Evolutionary conservation across 495 filamentous ascomycete species (phyloP).

Genomic region (Aspergillus baeticus): DNA sequence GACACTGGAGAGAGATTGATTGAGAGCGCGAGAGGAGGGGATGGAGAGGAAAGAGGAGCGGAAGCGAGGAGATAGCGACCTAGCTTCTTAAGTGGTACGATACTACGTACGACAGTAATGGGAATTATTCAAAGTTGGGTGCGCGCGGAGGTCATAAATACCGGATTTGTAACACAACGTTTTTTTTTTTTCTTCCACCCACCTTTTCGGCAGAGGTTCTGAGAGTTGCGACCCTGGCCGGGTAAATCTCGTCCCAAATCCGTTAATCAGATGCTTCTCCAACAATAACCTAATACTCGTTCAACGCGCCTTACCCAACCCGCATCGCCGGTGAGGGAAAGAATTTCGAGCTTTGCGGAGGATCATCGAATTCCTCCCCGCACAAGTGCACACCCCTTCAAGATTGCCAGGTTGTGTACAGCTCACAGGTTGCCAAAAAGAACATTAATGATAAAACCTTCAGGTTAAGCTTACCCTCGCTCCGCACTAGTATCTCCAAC

Average conservation of each 20-base stretch:
- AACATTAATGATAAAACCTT: too few relatives aligned
- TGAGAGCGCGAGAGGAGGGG: slow-evolving; percentile 18
- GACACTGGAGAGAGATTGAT: slow-evolving; percentile 12
- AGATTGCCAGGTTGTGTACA: too few relatives aligned
- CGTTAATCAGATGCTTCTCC: neutral
- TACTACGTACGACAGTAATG: too few relatives aligned
- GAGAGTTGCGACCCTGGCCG: neutral
- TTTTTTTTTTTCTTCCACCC: neutral
- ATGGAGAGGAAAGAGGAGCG: slow-evolving; percentile 23
- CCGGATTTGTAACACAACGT: neutral
- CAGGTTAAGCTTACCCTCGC: neutral
- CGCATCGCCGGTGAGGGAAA: slow-evolving; percentile 30
- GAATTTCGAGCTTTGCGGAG: slow-evolving; percentile 8
- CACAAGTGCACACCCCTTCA: neutral
- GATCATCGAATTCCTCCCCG: slow-evolving; percentile 2
- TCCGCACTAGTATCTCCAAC: neutral
- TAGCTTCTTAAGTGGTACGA: slow-evolving; percentile 20
- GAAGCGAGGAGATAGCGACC: slow-evolving; percentile 20
- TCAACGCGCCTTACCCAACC: slow-evolving; percentile 28
- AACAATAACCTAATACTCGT: neutral
- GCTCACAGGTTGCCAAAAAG: too few relatives aligned
- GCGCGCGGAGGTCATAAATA: slow-evolving; percentile 2
- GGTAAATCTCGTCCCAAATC: slow-evolving; percentile 3
- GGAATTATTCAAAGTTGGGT: too few relatives aligned
- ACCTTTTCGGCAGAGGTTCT: too few relatives aligned